Evolutionary conservation across 2,329 filamentous ascomycete genomes (phyloP), one percentile per base, ranked within the genome.

Genomic region (Fusarium nisikadoi): DNA sequence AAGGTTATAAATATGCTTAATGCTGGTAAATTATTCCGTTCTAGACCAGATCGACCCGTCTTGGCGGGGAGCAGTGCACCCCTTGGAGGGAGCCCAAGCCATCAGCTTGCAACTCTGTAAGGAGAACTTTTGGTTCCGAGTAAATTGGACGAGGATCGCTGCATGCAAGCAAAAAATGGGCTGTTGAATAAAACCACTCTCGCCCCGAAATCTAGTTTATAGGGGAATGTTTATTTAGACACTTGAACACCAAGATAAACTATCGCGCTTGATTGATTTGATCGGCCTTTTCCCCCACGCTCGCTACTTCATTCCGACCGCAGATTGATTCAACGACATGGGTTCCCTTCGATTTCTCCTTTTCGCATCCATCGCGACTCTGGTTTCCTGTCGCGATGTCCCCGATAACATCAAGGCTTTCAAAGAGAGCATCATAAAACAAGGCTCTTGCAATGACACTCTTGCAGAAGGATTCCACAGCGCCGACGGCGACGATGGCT

Each of bases 391-490:
- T n/a, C 80, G 79, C 52, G 78, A 82, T 25, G 66, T 86, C 7
- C 84, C 85, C 17, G 68, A 75, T 47, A 86, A 85, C 64, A 76
- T 86, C 25, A 75, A 79, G 50, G 72, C 62, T 57, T 82, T 86
- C 62, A 84, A 84, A 75, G 78, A 85, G 61, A 79, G 77, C 58
- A 75, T 86, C 66, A 78, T 79, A 65, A 72, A 68, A 27, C 75
- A 81, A 47, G 80, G 81, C 29, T 72, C 81, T 46, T 86, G 84
- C 71, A 78, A 74, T 45, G 80, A 82, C 20, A 68, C 76, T 6
- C 77, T 85, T 7, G 80, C 81, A n/a, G 73, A 70, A 1, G 83
- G 83, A 5, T 85, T 86, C 70, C 81, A 82, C 75, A 83, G 82
- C 70, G 67, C 75, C 9, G 76, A 83, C 20, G 78, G 78, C 33